A percentile compares a stretch with the other conserved stretches of the same genome.
These are phyloP conservation scores for Blastobotrys mokoenaii DNA, from an alignment of 805 yeast genomes.

Conservation along the genomic window DNA sequence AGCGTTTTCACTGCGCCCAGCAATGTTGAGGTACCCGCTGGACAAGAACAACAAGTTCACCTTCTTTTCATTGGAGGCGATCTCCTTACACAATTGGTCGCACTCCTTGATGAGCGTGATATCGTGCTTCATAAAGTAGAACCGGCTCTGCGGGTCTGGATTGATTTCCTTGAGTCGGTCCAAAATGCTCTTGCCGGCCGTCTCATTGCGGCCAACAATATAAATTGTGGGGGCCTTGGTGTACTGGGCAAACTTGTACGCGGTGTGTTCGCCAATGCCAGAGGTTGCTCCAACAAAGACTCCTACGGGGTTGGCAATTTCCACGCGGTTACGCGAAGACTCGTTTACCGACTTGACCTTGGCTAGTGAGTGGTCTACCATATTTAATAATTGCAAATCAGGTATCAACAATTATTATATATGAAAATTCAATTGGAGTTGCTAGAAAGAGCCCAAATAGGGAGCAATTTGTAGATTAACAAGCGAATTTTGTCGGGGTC, in stretches of 20 bases:
- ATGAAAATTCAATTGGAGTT: too few species aligned
- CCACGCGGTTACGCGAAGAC: neutral
- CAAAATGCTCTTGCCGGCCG: slow-evolving; percentile 18
- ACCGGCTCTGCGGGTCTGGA: slow-evolving; percentile 4
- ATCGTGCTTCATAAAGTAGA: slow-evolving; percentile 18
- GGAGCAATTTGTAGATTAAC: too few species aligned
- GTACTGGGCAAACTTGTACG: slow-evolving; percentile 21
- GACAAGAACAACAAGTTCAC: slow-evolving; percentile 17
- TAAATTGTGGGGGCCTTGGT: slow-evolving; percentile 20
- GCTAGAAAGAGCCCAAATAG: too few species aligned
- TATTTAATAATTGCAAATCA: too few species aligned
- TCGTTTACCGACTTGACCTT: neutral
- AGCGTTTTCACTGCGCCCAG: slow-evolving; percentile 28
- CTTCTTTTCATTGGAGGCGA: slow-evolving; percentile 12
- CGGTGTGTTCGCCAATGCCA: slow-evolving; percentile 25
- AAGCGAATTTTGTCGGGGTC: too few species aligned
- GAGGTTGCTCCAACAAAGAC: slow-evolving; percentile 24
- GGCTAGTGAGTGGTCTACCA: too few species aligned
- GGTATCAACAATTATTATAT: too few species aligned
- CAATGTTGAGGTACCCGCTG: slow-evolving; percentile 20
- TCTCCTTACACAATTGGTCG: slow-evolving; percentile 9
- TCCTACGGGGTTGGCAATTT: slow-evolving; percentile 1
- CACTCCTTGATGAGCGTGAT: slow-evolving; percentile 17
- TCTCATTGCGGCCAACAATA: slow-evolving; percentile 22
- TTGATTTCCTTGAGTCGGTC: slow-evolving; percentile 15